Evolutionary conservation across 176 grass and related monocot species (phyloP), one percentile per base, ranked within the genome.

Genomic region (Chloris gayana): DNA sequence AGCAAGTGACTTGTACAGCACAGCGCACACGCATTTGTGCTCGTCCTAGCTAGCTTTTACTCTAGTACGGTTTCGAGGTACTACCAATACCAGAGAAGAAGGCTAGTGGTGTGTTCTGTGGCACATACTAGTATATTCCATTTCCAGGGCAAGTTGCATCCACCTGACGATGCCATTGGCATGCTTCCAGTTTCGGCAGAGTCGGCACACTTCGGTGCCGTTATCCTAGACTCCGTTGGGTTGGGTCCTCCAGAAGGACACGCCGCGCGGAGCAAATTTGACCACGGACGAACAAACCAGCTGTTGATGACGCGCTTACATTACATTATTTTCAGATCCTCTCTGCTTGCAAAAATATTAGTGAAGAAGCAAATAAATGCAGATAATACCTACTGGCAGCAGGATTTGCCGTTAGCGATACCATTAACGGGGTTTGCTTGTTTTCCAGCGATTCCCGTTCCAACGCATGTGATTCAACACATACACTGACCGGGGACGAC

Each of bases 381-480:
- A 56, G n/a, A n/a, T n/a, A n/a, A n/a, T n/a, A n/a, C 7, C n/a
- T 13, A 72, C 27, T 22, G 44, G 7, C 42, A 19, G 9, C 42
- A 22, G 27, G 46, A 73, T 22, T 17, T 17, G 14, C 41, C 56
- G 57, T 37, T 37, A 57, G 50, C 50, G 32, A 74, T 58, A 74
- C 72, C 51, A n/a, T 74, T 58, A 74, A 58, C 54, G 10, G 50
- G 32, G 2, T 74, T 58, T 21, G 51, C 51, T 35, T 74, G 72
- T 74, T 74, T 74, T 58, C 56, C 10, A 6, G 51, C 32, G 50
- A 74, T 58, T 74, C 32, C 32, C 31, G 5, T 58, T 57, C 21
- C n/a, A 19, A 1, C 1, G 50, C 72, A 74, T 57, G 31, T 74
- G 72, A 35, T 74, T 74, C 71, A 74, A 57, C 72, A 57, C 31